These are phyloP conservation scores for Alternaria metachromatica DNA, from an alignment of 2,329 filamentous ascomycete genomes.

Conservation along the genomic window DNA sequence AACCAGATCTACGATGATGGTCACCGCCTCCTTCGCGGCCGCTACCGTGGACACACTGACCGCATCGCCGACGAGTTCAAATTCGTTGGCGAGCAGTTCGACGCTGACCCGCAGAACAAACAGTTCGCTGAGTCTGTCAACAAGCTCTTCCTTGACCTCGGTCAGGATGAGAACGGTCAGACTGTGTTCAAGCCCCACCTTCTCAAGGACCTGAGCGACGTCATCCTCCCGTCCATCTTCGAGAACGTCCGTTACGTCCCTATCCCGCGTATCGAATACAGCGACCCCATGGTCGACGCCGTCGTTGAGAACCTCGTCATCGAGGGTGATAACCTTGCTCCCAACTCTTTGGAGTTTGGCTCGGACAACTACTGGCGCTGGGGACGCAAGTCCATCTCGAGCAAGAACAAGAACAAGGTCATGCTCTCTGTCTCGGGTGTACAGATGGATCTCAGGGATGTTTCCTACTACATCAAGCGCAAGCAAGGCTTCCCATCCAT, in stretches of 20 bases:
- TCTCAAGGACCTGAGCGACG: constrained; percentile 83
- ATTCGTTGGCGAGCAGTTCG: constrained; percentile 88
- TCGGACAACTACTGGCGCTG: constrained; percentile 95
- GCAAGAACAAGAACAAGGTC: constrained; percentile 81
- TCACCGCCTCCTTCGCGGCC: constrained; percentile 83
- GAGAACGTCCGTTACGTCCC: constrained; percentile 89
- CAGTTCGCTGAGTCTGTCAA: constrained; percentile 76
- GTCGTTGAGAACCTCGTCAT: constrained; percentile 94
- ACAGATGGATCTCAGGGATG: constrained; percentile 80
- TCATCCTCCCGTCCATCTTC: constrained; percentile 83
- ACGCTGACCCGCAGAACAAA: constrained; percentile 85
- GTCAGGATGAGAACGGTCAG: constrained; percentile 84
- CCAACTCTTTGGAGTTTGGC: constrained; percentile 85
- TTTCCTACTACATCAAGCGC: constrained; percentile 93
- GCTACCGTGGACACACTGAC: constrained; percentile 86
- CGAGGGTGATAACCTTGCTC: constrained; percentile 95
- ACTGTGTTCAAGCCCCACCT: constrained; percentile 90
- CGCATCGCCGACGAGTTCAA: constrained; percentile 88
- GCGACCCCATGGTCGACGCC: constrained; percentile 81
- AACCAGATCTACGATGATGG: constrained; percentile 84
- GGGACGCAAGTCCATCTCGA: constrained; percentile 86
- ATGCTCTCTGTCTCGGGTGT: constrained; percentile 88
- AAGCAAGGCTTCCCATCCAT: constrained; percentile 92
- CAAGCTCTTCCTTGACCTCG: constrained; percentile 90
- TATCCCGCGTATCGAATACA: constrained; percentile 91